Evolutionary conservation across 2,329 filamentous ascomycete genomes (phyloP), one percentile per base, ranked within the genome.

Genomic region (Akanthomyces muscarius): DNA sequence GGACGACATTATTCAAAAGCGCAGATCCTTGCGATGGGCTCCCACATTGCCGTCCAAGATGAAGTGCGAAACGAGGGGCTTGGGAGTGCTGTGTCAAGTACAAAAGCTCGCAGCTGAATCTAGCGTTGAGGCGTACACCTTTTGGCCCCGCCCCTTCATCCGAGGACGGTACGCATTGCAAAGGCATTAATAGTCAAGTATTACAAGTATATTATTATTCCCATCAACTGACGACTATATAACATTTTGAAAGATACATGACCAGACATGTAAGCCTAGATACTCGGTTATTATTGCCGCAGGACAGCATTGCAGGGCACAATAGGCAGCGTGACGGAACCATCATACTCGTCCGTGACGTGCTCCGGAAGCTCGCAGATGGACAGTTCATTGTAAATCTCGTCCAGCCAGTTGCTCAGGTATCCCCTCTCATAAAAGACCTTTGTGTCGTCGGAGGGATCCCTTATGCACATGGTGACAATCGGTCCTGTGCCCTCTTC

Each of bases 391-490:
- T 65, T 28, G 18, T 57, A 38, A 13, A 68, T 59, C 52, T 68
- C 66, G 1, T 50, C 33, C 66, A 66, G 65, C 64, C 63, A 69
- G 41, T 63, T 57, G 6, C 59, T 52, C 61, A 67, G 64, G 59
- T 67, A 59, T 44, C 61, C 68, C 60, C 56, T 63, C 61, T 67
- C 64, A 41, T 52, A 33, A n/a, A 51, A 56, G 48, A 65, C 55
- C 25, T 62, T 41, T 28, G 47, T 10, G 33, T n/a, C 45, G 44
- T 66, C 44, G 1, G 21, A 5, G 14, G 52, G 50, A 51, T 68
- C 64, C 44, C 38, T 18, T 21, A 62, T 44, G 21, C 61, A 61
- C 64, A 68, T 65, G 18, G 45, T 64, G 44, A 68, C 66, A 63
- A 64, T 44, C 30, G 48, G 42, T 3, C 52, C 60, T 4, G 13